Base-by-base conservation (phyloP, 805 yeast genomes). In the Lipomyces orientalis region DNA sequence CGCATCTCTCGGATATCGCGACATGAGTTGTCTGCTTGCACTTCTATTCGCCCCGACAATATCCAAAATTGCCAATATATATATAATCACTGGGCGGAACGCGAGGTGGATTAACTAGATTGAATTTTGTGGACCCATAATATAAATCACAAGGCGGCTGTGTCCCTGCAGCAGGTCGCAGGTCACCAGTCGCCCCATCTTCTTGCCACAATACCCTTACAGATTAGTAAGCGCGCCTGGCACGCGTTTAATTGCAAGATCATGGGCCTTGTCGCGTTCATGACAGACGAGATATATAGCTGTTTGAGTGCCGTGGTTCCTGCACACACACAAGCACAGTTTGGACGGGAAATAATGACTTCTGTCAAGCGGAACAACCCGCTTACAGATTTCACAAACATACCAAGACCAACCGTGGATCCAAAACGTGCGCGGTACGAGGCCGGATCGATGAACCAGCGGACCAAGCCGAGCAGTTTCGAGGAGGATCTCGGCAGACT, bases 401-500 rank as follows among this genome's bases (percentile, higher is more conserved):
- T 65, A 14, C 65, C 67, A 31, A 33, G 66, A 37, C 49, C 31
- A 49, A 4, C 55, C 7, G 16, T 25, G 60, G 62, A 46, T 16
- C 61, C 31, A 29, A 67, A 68, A 54, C 63, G 71, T 34, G 64
- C 62, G n/a, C 59, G 60, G 19, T 58, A 39, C 19, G 49, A 9
- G 25, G 51, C 33, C 10, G 61, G 54, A 12, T n/a, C 64, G 37
- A 46, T 54, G 39, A 19, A 19, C 14, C 55, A 58, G 57, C 54
- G 49, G 37, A 58, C 52, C 58, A 68, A 76, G 67, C 82, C 83
- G 0, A 83, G 87, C 25, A 77, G 80, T 33, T 86, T 87, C 70
- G 90, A 87, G 75, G 80, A 81, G 66, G 88, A 86, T 69, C 76
- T 87, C 66, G 71, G 81, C 29, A 73, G 79, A 5, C 81, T 86